These are phyloP conservation scores for Trichoderma koningiopsis DNA, from an alignment of 2,329 filamentous ascomycete genomes.

Conservation along the genomic window DNA sequence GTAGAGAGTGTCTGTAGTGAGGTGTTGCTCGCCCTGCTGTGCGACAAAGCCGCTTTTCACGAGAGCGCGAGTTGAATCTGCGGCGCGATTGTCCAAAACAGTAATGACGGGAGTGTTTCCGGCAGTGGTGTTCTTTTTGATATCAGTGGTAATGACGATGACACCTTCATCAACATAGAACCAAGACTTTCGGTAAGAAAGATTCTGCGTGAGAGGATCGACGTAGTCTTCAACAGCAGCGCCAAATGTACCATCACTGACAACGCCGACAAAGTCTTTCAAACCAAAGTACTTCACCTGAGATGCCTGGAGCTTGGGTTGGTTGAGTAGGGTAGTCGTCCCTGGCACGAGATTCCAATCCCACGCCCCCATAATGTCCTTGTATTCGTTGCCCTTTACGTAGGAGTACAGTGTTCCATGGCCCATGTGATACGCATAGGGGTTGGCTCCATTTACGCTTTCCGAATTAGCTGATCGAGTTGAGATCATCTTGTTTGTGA, in stretches of 20 bases:
- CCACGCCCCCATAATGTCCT: conserved; percentile 32
- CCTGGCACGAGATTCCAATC: conserved; percentile 34
- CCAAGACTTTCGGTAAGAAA: conserved; percentile 33
- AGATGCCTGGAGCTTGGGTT: conserved; percentile 21
- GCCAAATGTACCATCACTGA: conserved; percentile 31
- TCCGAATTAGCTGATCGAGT: conserved; percentile 30
- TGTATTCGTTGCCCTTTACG: conserved; percentile 33
- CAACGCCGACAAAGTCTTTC: conserved; percentile 32
- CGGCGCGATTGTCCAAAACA: conserved; percentile 31
- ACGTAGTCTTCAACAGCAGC: conserved; percentile 29
- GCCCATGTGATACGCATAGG: conserved; percentile 31
- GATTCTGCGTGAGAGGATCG: conserved; percentile 28
- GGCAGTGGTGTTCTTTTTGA: conserved; percentile 21
- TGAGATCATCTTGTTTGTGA: conserved; percentile 32
- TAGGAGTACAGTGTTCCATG: conserved; percentile 33
- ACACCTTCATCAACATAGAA: conserved; percentile 31
- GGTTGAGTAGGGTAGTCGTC: conserved; percentile 30
- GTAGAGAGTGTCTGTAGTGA: conserved; percentile 25
- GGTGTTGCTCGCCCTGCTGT: not conserved
- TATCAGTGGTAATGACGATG: conserved; percentile 28
- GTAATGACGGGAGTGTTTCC: conserved; percentile 27
- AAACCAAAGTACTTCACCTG: conserved; percentile 25
- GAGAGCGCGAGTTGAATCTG: conserved; percentile 22
- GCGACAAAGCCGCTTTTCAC: conserved; percentile 25
- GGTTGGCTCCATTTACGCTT: conserved; percentile 31